Evolutionary conservation across 306 rosid species (phyloP).

Genomic region (Canavalia gladiata): DNA sequence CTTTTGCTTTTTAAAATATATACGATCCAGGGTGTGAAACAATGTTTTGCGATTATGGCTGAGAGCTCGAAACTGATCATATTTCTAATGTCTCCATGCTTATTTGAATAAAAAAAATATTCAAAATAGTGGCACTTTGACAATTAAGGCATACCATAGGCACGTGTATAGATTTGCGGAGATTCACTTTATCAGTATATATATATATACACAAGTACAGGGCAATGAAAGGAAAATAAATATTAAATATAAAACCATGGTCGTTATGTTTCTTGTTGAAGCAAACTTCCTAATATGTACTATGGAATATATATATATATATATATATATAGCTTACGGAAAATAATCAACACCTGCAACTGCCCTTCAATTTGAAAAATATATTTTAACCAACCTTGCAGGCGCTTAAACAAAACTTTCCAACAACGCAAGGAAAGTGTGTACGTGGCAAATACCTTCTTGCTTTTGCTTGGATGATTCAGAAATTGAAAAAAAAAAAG

Average conservation of each 20-base stretch:
- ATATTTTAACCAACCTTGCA: background rate
- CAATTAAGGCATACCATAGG: slow-evolving; percentile 26
- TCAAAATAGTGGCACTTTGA: background rate
- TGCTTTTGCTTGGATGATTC: too few relatives aligned
- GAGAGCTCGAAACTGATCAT: background rate
- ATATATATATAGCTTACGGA: background rate
- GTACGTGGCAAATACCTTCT: background rate
- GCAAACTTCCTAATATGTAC: background rate
- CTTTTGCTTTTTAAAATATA: too few relatives aligned
- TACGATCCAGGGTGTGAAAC: too few relatives aligned
- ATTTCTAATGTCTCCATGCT: background rate
- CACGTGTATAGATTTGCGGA: background rate
- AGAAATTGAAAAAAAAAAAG: too few relatives aligned
- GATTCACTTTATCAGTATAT: background rate
- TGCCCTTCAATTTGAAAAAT: background rate
- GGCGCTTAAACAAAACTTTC: slow-evolving; percentile 4
- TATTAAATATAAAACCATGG: background rate
- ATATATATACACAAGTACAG: background rate
- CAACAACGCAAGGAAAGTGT: background rate
- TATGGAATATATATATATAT: too few relatives aligned
- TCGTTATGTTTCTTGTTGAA: background rate
- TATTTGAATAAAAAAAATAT: background rate
- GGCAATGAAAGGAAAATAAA: slow-evolving; percentile 1
- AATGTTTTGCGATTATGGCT: too few relatives aligned
- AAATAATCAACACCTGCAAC: slow-evolving; percentile 24